Evolutionary conservation across 306 rosid genomes (phyloP), one percentile per base, ranked within the genome.

Genomic region (Vachellia pachyceras): DNA sequence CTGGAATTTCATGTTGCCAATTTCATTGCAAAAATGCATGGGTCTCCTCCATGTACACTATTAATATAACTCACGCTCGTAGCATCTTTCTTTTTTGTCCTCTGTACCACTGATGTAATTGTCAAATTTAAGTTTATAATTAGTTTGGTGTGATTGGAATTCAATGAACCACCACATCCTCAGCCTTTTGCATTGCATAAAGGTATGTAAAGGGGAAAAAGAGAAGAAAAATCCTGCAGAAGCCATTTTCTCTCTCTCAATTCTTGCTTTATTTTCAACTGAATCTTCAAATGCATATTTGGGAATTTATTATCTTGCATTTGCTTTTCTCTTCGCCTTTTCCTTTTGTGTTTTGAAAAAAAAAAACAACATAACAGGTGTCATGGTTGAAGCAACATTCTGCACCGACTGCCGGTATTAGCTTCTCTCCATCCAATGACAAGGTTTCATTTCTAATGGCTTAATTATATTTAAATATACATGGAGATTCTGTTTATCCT

Each of bases 351-450:
- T 57, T 44, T 29, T 29, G 15, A n/a, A n/a, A n/a, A 0, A 6
- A 37, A 37, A 35, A 85, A 69, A 14, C 36, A 73, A n/a, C 6
- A 72, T 72, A 77, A 44, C 82, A 96, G 99, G 86, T 89, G 72
- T 93, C 99, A 76, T 96, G 99, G 99, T 80, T 83, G 91, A 96
- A 93, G 89, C 99, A 92, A 87, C 99, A 96, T 87, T 94, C 98
- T 75, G 99, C 99, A 33, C 99, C 99, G 67, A 89, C 97, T 81
- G 98, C 98, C 82, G 99, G 97, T 81, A 85, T 94, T 89, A 85
- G 98, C 90, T 93, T 96, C 90, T 96, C 98, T 75, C 97, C 98
- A 63, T 89, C 98, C 84, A 96, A 89, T 82, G 99, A 96, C 89
- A 96, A 96, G 99, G 99, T 96, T 76, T 80, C 74, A 47, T 76